phyloP scores from a whole-genome alignment of 2,329 filamentous ascomycete genomes.

The Seiridium cupressi region DNA sequence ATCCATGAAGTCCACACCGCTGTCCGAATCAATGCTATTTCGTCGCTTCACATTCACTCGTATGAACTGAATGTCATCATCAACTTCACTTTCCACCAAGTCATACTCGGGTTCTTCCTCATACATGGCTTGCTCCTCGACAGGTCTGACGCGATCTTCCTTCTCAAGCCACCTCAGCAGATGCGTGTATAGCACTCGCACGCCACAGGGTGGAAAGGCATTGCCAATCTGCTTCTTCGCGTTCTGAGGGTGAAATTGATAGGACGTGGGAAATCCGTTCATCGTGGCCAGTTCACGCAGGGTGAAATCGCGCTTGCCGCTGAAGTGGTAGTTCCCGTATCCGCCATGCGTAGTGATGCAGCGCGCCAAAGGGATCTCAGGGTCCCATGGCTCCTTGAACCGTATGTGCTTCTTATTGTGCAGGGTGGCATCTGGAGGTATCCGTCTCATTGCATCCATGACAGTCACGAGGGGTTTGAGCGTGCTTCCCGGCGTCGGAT shows the following conservation, averaged over 20 bases:
- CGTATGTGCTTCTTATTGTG: constrained; percentile 35
- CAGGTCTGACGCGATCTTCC: constrained; percentile 34
- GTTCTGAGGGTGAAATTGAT: constrained; percentile 50
- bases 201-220: constrained; percentile 67
- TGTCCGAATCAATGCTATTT: background rate
- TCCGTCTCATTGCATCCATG: constrained; percentile 34
- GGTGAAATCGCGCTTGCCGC: constrained; percentile 62
- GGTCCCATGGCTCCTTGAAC: constrained; percentile 40
- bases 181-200: constrained; percentile 47
- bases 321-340: constrained; percentile 61
- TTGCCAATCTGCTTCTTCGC: constrained; percentile 72
- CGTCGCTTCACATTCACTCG: background rate
- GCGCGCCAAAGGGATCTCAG: constrained; percentile 44
- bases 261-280: constrained; percentile 65
- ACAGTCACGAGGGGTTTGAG: constrained; percentile 42
- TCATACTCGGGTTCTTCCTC: constrained; percentile 2
- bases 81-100: background rate
- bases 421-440: constrained; percentile 33
- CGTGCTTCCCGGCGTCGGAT: constrained; percentile 23
- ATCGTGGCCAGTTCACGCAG: constrained; percentile 66
- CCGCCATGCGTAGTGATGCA: constrained; percentile 67
- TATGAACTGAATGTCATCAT: background rate
- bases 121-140: constrained; percentile 8
- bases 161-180: constrained; percentile 43
- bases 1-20: background rate